These are phyloP conservation scores for Gossypium sturtianum DNA, from an alignment of 345 rosid genomes.

Conservation along the genomic window DNA sequence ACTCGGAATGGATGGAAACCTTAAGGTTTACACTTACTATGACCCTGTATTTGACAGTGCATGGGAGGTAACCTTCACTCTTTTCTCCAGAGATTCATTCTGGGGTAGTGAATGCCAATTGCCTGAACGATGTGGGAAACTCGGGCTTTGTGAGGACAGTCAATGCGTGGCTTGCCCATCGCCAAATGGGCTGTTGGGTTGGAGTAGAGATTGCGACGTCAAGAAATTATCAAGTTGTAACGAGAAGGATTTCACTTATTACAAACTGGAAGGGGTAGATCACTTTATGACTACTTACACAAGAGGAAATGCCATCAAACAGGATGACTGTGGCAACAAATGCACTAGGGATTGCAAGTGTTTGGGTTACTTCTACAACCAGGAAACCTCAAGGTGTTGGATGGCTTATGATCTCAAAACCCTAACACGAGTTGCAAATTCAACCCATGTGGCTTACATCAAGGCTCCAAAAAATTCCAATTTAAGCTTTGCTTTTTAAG, in stretches of 20 bases:
- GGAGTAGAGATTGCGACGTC: slow-evolving; percentile 39
- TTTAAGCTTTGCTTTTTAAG: too few species aligned
- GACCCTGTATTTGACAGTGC: slow-evolving; percentile 24
- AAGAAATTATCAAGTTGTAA: slow-evolving; percentile 16
- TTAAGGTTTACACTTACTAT: slow-evolving; percentile 37
- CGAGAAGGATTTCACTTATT: slow-evolving; percentile 24
- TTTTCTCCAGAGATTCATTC: neutral
- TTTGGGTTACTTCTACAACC: slow-evolving; percentile 19
- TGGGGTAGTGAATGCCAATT: slow-evolving; percentile 19
- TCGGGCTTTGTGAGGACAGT: slow-evolving; percentile 27
- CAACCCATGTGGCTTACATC: slow-evolving; percentile 26
- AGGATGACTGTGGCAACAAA: slow-evolving; percentile 21
- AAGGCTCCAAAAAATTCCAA: slow-evolving; percentile 8
- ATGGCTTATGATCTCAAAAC: slow-evolving; percentile 23
- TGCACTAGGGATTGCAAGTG: slow-evolving; percentile 22
- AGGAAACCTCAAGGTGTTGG: slow-evolving; percentile 25
- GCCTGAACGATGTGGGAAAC: slow-evolving; percentile 27
- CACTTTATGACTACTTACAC: slow-evolving; percentile 41
- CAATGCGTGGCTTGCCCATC: slow-evolving; percentile 29
- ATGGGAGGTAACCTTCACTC: slow-evolving; percentile 36
- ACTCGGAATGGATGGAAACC: slow-evolving; percentile 48
- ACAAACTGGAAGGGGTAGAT: slow-evolving; percentile 46
- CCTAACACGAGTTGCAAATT: slow-evolving; percentile 15
- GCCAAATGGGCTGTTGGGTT: slow-evolving; percentile 27
- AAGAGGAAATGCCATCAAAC: slow-evolving; percentile 29